Conservation (phyloP, 805 yeast genomes). For the Candida endomychidarum region DNA sequence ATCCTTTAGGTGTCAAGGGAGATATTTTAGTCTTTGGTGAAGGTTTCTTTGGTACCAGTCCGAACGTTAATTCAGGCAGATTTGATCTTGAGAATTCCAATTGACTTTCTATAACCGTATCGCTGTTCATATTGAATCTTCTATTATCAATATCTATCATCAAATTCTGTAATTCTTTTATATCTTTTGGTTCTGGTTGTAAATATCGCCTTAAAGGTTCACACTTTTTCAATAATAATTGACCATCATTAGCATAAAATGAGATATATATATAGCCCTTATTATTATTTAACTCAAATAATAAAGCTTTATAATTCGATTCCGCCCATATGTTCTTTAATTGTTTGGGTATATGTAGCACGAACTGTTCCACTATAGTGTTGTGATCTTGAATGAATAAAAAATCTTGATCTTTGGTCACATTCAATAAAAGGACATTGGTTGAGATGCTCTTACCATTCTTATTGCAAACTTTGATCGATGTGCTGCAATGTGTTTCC, state of each 20-base stretch:
- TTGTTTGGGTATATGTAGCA: slow-evolving; percentile 9
- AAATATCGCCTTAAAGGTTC: background rate
- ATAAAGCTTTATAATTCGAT: background rate
- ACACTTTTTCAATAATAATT: background rate
- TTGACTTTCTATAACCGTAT: background rate
- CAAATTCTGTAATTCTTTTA: background rate
- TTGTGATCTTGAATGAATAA: slow-evolving; percentile 5
- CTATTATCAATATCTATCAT: slow-evolving; percentile 2
- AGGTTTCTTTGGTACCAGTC: background rate
- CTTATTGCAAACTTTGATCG: slow-evolving; percentile 1
- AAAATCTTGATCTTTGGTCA: slow-evolving; percentile 6
- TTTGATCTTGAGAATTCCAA: background rate
- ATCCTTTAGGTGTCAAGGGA: background rate
- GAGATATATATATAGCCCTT: slow-evolving; percentile 8
- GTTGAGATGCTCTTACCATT: slow-evolving; percentile 4
- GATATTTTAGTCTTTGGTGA: background rate
- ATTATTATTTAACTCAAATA: slow-evolving; percentile 9
- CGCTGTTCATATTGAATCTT: background rate
- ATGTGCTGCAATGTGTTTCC: background rate
- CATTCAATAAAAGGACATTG: slow-evolving; percentile 1
- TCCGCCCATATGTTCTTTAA: background rate
- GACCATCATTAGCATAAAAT: slow-evolving; percentile 2
- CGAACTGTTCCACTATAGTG: slow-evolving; percentile 3
- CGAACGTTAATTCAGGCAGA: background rate
- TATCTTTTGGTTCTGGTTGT: background rate